Evolutionary conservation across 345 rosid genomes (phyloP).

Genomic region (Cardamine occulta): DNA sequence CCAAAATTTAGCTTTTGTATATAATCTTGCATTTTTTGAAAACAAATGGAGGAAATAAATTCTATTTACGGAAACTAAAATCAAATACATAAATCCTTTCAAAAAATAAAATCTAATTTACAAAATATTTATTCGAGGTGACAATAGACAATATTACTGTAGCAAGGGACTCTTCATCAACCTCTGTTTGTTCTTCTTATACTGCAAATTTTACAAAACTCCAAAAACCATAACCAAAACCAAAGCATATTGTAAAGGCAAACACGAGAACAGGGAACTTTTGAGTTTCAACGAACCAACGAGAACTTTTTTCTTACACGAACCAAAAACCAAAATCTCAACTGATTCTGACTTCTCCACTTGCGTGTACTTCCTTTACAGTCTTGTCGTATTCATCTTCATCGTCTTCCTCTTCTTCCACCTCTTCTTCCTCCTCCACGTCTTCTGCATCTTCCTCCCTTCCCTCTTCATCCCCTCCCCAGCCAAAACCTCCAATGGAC

Average conservation of each 20-base stretch:
- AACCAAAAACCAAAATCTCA: conserved; percentile 27
- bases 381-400: conserved; percentile 80
- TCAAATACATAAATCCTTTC: background rate
- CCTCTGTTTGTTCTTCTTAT: conserved; percentile 35
- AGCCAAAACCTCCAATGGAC: conserved; percentile 72
- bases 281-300: conserved; percentile 22
- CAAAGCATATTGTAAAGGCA: conserved; percentile 30
- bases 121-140: conserved; percentile 33
- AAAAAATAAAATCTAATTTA: conserved; percentile 30
- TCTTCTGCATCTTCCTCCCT: conserved; percentile 54
- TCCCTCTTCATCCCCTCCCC: conserved; percentile 57
- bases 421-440: conserved; percentile 45
- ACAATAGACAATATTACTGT: conserved; percentile 1
- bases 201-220: conserved; percentile 42
- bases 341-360: conserved; percentile 67
- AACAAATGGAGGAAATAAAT: background rate
- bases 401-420: conserved; percentile 66
- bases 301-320: conserved; percentile 24
- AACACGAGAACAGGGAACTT: conserved; percentile 19
- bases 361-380: conserved; percentile 75
- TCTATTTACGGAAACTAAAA: background rate
- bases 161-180: conserved; percentile 15
- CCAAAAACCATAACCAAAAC: conserved; percentile 28
- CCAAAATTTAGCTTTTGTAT: no score
- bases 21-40: background rate